These are phyloP conservation scores for Venturia aucupariae DNA, from an alignment of 2,329 filamentous ascomycete species.

Conservation along the genomic window DNA sequence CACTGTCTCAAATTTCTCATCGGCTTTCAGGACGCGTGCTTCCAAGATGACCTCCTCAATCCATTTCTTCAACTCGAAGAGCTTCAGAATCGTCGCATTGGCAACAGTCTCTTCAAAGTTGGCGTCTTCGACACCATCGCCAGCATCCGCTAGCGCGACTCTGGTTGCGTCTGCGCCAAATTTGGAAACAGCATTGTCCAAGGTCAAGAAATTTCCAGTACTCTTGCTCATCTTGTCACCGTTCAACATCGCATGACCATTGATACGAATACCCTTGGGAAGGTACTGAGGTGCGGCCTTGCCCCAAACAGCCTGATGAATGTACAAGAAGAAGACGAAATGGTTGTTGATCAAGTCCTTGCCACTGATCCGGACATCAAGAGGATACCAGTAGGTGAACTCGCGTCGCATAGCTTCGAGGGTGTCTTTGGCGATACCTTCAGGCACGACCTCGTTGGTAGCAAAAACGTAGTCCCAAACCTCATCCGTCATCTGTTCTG, in stretches of 20 bases:
- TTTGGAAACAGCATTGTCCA: conserved; percentile 77
- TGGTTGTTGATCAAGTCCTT: conserved; percentile 94
- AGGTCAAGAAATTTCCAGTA: conserved; percentile 92
- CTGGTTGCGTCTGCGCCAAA: conserved; percentile 90
- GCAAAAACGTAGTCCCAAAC: conserved; percentile 96
- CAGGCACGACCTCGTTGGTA: conserved; percentile 58
- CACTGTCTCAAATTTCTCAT: conserved; percentile 33
- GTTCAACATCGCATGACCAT: conserved; percentile 89
- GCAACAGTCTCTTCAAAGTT: conserved; percentile 97
- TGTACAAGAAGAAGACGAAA: conserved; percentile 91
- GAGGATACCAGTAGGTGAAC: conserved; percentile 94
- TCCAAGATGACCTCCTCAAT: conserved; percentile 76
- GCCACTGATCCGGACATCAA: conserved; percentile 79
- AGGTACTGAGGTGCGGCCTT: conserved; percentile 58
- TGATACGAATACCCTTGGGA: conserved; percentile 76
- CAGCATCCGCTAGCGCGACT: conserved; percentile 86
- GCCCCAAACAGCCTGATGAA: conserved; percentile 82
- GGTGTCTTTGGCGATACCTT: conserved; percentile 62
- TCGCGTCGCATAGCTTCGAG: conserved; percentile 77
- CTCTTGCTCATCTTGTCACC: conserved; percentile 99
- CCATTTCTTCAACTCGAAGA: conserved; percentile 81
- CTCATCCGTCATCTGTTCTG: conserved; percentile 87
- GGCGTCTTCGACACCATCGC: conserved; percentile 87
- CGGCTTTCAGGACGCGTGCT: conserved; percentile 34
- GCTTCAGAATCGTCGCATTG: conserved; percentile 79